Evolutionary conservation across 2,329 filamentous ascomycete genomes (phyloP).

Genomic region (Cladophialophora immunda): DNA sequence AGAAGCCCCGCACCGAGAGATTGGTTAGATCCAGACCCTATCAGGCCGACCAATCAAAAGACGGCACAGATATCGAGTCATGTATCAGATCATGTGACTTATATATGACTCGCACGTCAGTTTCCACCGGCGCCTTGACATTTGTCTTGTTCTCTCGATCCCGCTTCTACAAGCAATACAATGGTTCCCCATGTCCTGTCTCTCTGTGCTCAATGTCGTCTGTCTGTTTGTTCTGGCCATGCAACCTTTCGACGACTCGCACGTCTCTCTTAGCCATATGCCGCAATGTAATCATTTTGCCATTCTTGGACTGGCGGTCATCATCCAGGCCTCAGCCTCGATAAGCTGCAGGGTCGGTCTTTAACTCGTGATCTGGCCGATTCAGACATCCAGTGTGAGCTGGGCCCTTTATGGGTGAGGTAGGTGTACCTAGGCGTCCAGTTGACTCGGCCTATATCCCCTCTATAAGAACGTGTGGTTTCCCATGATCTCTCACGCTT

Average conservation of each 20-base stretch:
- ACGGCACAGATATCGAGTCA: background rate
- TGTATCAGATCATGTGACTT: conserved; percentile 1
- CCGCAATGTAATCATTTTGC: conserved; percentile 10
- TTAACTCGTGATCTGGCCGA: background rate
- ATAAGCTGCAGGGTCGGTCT: background rate
- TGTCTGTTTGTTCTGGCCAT: too few relatives aligned
- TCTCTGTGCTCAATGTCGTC: background rate
- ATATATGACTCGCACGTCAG: background rate
- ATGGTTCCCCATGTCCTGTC: background rate
- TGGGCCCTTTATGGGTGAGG: background rate
- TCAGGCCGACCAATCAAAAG: conserved; percentile 1
- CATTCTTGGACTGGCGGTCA: conserved; percentile 1
- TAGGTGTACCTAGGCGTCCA: background rate
- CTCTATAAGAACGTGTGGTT: background rate
- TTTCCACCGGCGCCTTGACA: background rate
- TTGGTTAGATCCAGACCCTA: conserved; percentile 3
- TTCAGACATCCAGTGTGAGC: background rate
- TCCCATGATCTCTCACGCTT: background rate
- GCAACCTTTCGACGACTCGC: background rate
- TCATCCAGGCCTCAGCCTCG: background rate
- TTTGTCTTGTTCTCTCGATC: background rate
- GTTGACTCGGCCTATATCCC: background rate
- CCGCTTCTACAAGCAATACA: too few relatives aligned
- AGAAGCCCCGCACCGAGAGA: background rate
- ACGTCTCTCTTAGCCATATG: background rate